Conservation (phyloP, 1,284 basidiomycete species). For the Salmacisia buchloeana region DNA sequence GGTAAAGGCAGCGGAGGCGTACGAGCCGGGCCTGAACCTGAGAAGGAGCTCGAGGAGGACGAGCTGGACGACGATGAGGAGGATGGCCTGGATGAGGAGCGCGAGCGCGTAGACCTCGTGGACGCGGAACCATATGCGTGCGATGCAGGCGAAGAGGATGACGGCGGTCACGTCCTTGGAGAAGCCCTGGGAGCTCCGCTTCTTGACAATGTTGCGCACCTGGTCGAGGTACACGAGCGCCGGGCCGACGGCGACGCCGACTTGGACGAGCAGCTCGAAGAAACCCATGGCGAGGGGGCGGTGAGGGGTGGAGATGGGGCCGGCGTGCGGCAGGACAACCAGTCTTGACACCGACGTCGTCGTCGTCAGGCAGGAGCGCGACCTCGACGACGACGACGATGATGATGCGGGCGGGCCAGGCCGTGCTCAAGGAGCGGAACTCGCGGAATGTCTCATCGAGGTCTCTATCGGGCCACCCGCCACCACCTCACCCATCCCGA, state of each 20-base stretch:
- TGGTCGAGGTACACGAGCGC: conserved; percentile 43
- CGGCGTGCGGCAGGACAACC: too few relatives aligned
- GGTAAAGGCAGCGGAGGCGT: conserved; percentile 15
- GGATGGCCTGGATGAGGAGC: conserved; percentile 29
- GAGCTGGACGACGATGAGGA: conserved; percentile 55
- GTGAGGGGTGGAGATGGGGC: too few relatives aligned
- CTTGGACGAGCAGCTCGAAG: conserved; percentile 1
- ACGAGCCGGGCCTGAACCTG: conserved; percentile 48
- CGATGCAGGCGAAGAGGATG: conserved; percentile 39
- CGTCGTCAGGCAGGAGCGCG: too few relatives aligned
- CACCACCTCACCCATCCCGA: too few relatives aligned
- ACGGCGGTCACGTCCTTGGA: conserved; percentile 54
- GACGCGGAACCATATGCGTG: conserved; percentile 58
- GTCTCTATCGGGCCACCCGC: too few relatives aligned
- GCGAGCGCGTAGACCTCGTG: conserved; percentile 53
- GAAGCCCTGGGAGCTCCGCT: conserved; percentile 69
- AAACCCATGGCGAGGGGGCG: conserved; percentile 6
- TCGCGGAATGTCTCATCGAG: too few relatives aligned
- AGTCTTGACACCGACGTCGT: too few relatives aligned
- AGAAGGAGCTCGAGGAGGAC: conserved; percentile 56
- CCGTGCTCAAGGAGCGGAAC: too few relatives aligned
- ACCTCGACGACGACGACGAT: too few relatives aligned
- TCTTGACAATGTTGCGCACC: conserved; percentile 54
- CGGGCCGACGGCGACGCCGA: conserved; percentile 28
- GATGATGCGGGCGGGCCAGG: too few relatives aligned